phyloP scores from a whole-genome alignment of 148 eudicot species.

The Pouteria glomerata region DNA sequence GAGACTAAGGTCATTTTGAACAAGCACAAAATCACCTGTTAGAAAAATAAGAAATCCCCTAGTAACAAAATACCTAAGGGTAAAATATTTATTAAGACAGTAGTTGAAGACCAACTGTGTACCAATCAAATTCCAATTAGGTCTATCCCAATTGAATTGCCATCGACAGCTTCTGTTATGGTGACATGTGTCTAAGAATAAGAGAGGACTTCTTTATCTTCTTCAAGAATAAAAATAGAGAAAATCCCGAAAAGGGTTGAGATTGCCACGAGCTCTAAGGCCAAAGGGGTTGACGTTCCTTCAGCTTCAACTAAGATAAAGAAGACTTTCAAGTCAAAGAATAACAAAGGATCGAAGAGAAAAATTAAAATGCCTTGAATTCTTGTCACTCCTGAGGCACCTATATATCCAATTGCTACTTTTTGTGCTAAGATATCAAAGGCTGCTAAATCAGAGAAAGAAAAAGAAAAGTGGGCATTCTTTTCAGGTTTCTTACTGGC shows the following conservation, averaged over 20 bases:
- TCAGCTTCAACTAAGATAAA: too few relatives aligned
- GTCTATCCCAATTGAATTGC: not conserved
- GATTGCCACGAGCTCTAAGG: too few relatives aligned
- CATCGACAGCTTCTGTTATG: not conserved
- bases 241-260: not conserved
- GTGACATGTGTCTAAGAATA: not conserved
- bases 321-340: not conserved
- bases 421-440: not conserved
- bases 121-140: not conserved
- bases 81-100: too few relatives aligned
- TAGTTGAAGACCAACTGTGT: not conserved
- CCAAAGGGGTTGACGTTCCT: not conserved
- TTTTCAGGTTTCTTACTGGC: not conserved
- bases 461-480: not conserved
- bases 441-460: not conserved
- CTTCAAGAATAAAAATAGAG: not conserved
- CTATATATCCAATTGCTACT: not conserved
- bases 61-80: too few relatives aligned
- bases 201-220: too few relatives aligned
- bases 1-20: too few relatives aligned
- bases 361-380: too few relatives aligned
- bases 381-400: not conserved
- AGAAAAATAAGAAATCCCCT: too few relatives aligned
- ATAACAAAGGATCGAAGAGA: not conserved
- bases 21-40: too few relatives aligned